These are phyloP conservation scores for Miamiensis avidus DNA, from an alignment of 169 alveolate species.

Conservation along the genomic window DNA sequence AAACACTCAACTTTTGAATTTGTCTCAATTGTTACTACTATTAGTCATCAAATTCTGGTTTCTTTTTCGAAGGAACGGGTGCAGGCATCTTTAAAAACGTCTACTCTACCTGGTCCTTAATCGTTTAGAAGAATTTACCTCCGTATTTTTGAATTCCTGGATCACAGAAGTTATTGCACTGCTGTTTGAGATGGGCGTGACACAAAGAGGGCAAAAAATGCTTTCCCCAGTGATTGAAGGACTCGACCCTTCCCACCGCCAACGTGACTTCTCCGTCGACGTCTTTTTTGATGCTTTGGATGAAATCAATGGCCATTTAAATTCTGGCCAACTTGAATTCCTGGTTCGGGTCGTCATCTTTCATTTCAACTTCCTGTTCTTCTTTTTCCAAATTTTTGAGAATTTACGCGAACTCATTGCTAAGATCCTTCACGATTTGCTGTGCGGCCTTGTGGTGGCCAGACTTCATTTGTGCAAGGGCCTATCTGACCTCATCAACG, in stretches of 20 bases:
- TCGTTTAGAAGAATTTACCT: background rate
- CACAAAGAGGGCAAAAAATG: slow-evolving; percentile 11
- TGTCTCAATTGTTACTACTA: background rate
- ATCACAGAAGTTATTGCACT: slow-evolving; percentile 18
- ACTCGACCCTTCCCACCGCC: background rate
- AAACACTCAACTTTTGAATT: background rate
- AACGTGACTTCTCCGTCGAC: background rate
- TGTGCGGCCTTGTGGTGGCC: background rate
- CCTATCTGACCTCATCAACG: background rate
- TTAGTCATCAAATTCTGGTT: background rate
- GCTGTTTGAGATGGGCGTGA: background rate
- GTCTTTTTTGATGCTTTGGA: slow-evolving; percentile 4
- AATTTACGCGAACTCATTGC: background rate
- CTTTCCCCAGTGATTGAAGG: slow-evolving; percentile 8
- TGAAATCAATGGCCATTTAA: background rate
- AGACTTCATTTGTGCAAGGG: background rate
- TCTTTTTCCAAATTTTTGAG: background rate
- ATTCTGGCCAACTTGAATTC: background rate
- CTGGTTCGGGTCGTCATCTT: background rate
- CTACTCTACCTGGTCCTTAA: slow-evolving; percentile 10
- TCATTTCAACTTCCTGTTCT: background rate
- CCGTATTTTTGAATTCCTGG: slow-evolving; percentile 26
- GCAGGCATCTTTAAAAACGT: slow-evolving; percentile 19
- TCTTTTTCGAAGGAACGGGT: slow-evolving; percentile 7
- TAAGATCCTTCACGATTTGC: background rate